A percentile compares a stretch with the other conserved stretches of the same genome.
Conservation (phyloP, 495 filamentous ascomycete genomes). For the Penicillium ucsense region DNA sequence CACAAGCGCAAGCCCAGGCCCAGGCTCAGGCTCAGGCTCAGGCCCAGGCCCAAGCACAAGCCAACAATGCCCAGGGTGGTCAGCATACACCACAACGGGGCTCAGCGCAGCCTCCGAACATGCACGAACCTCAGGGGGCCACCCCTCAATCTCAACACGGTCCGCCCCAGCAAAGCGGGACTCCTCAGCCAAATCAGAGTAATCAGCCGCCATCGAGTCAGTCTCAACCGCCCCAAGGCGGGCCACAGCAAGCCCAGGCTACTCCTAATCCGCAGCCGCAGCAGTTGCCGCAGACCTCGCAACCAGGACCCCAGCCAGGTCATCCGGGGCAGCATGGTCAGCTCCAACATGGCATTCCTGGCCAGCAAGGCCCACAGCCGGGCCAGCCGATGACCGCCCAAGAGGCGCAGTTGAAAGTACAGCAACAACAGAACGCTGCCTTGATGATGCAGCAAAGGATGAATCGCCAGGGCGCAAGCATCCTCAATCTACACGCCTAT, state of each 20-base stretch:
- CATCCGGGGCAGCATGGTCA: constrained; percentile 31
- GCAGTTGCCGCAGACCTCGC: constrained; percentile 36
- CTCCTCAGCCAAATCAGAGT: constrained; percentile 41
- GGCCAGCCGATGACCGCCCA: constrained; percentile 31
- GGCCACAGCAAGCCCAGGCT: constrained; percentile 34
- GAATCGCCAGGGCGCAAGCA: constrained; percentile 44
- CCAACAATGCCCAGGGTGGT: constrained; percentile 29
- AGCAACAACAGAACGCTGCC: constrained; percentile 34
- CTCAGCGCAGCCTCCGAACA: constrained; percentile 33
- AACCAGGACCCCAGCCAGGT: constrained; percentile 26
- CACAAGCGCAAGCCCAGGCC: constrained; percentile 16
- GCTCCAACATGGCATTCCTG: constrained; percentile 29
- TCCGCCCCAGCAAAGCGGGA: constrained; percentile 33
- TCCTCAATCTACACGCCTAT: constrained; percentile 59
- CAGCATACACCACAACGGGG: constrained; percentile 40
- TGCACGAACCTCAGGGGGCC: constrained; percentile 36
- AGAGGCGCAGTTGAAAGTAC: constrained; percentile 34
- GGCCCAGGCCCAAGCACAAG: constrained; percentile 15
- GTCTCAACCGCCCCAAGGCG: constrained; percentile 32
- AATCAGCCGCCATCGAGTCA: constrained; percentile 31
- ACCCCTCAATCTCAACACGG: constrained; percentile 50
- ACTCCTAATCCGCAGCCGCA: constrained; percentile 38
- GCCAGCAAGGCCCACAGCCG: constrained; percentile 33
- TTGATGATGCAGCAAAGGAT: constrained; percentile 47
- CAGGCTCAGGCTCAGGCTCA: constrained; percentile 6